A percentile compares a stretch with the other conserved stretches of the same genome.
Conservation (phyloP, 148 eudicot species). For the Rhododendron mucronatum region DNA sequence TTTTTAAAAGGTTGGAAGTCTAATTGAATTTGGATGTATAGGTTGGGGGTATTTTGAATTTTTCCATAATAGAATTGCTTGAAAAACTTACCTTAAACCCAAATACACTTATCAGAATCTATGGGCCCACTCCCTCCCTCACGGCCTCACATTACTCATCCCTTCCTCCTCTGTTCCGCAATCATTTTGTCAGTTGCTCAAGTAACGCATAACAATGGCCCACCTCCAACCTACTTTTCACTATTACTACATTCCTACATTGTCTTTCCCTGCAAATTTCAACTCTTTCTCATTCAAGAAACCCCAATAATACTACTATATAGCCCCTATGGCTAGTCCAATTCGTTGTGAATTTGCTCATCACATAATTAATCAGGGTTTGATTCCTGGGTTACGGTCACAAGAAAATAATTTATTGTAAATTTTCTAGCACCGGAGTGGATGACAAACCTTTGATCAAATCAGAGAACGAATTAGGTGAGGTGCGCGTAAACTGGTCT, state of each 20-base stretch:
- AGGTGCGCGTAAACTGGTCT: background rate
- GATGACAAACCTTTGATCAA: background rate
- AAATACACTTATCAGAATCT: background rate
- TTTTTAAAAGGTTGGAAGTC: too few species aligned
- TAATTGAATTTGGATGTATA: too few species aligned
- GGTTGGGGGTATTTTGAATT: too few species aligned
- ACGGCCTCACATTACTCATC: background rate
- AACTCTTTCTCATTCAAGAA: background rate
- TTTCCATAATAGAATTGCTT: background rate
- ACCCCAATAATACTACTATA: background rate
- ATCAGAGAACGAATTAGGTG: too few species aligned
- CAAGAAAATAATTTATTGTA: too few species aligned
- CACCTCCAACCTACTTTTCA: constrained; percentile 7
- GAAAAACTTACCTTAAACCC: background rate
- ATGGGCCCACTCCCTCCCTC: background rate
- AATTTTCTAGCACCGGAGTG: too few species aligned
- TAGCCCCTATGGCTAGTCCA: background rate
- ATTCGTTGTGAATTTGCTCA: background rate
- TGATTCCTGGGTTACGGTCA: rapidly evolving
- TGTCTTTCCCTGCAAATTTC: background rate
- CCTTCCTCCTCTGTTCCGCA: constrained; percentile 10
- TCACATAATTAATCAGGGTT: too few species aligned
- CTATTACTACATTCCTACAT: background rate
- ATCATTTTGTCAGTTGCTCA: constrained; percentile 16
- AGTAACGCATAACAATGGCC: constrained; percentile 23